phyloP scores from a whole-genome alignment of 2,329 filamentous ascomycete species.

The Diplodia mutila region DNA sequence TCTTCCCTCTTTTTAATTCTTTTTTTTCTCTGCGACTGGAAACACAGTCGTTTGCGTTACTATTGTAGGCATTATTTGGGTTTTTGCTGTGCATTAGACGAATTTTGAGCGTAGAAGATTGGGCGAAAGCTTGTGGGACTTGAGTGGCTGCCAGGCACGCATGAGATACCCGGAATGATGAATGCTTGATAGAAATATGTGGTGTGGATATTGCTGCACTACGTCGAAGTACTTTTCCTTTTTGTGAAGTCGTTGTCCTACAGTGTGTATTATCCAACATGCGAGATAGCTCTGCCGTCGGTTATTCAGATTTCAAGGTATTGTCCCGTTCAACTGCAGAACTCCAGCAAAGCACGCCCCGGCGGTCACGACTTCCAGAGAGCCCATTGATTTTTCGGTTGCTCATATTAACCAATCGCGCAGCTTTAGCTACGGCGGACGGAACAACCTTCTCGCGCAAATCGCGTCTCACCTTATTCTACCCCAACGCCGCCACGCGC shows the following conservation, averaged over 20 bases:
- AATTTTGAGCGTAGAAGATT: background rate
- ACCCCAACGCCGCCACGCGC: background rate
- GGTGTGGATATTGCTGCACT: background rate
- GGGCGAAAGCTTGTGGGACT: background rate
- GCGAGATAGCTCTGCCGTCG: background rate
- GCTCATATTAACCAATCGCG: background rate
- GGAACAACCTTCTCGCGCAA: slow-evolving; percentile 4
- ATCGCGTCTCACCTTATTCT: background rate
- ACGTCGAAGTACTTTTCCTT: too few relatives aligned
- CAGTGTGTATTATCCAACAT: background rate
- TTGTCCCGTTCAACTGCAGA: background rate
- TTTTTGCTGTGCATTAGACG: background rate
- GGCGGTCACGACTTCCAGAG: background rate
- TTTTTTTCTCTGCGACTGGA: background rate
- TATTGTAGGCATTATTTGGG: background rate
- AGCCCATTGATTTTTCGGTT: background rate
- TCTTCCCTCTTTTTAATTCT: background rate
- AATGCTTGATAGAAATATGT: background rate
- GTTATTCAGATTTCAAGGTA: background rate
- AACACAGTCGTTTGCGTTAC: background rate
- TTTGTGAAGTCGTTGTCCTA: background rate
- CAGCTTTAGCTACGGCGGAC: background rate
- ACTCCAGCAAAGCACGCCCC: background rate
- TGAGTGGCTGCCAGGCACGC: background rate
- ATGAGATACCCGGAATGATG: slow-evolving; percentile 14